These are phyloP conservation scores for Gossypium arboreum DNA, from an alignment of 345 rosid species.

Conservation along the genomic window DNA sequence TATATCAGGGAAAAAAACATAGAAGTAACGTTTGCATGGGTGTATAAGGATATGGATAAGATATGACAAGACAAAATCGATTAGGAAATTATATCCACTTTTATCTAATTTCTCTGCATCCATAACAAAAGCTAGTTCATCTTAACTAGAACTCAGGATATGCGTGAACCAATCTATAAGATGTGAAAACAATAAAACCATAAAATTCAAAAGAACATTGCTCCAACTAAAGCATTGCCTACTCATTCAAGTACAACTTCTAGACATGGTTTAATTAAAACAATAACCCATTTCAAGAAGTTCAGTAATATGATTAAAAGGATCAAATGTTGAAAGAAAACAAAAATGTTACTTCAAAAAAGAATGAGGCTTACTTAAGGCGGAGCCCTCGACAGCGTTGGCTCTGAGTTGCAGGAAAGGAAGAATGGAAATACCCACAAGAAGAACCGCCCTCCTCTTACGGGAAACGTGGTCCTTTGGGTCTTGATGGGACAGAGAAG, in stretches of 20 bases:
- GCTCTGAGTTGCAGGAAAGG: slow-evolving; percentile 11
- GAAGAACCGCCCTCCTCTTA: slow-evolving; percentile 14
- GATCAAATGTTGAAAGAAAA: background rate
- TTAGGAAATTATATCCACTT: background rate
- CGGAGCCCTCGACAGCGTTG: slow-evolving; percentile 13
- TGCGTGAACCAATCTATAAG: background rate
- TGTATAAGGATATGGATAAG: background rate
- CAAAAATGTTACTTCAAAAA: background rate
- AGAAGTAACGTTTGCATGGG: background rate
- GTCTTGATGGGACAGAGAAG: background rate
- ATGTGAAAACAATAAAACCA: background rate
- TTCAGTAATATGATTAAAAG: background rate
- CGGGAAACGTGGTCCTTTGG: background rate
- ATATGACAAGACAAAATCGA: background rate
- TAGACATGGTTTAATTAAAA: background rate
- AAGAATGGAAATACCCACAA: slow-evolving; percentile 14
- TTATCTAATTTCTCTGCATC: background rate
- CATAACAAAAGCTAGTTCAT: background rate
- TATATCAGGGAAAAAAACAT: background rate
- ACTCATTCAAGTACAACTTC: background rate
- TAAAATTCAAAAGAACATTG: background rate
- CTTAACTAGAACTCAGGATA: background rate
- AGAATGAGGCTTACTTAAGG: background rate
- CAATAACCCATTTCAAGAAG: background rate
- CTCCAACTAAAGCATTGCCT: background rate